These are phyloP conservation scores for Colletotrichum endophyticum DNA, from an alignment of 2,329 filamentous ascomycete genomes.

Conservation along the genomic window DNA sequence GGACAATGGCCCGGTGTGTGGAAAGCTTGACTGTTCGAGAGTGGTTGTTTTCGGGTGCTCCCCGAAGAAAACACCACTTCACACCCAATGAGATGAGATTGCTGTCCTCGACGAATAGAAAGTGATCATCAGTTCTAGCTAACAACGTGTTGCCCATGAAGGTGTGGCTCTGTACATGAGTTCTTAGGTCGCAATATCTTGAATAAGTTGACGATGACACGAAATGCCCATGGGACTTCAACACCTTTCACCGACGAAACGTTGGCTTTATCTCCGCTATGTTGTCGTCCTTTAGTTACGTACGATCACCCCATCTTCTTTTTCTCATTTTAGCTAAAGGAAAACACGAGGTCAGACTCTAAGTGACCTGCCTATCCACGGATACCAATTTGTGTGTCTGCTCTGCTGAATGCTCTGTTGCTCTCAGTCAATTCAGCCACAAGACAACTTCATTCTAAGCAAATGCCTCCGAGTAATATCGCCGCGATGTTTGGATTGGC, in stretches of 20 bases:
- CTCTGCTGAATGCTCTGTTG: background rate
- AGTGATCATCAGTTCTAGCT: accelerated
- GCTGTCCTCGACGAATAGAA: background rate
- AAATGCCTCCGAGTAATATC: background rate
- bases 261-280: no score
- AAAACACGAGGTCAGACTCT: accelerated
- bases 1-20: background rate
- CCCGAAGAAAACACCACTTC: accelerated
- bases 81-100: accelerated
- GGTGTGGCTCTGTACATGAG: background rate
- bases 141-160: background rate
- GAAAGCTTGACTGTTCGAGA: background rate
- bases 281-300: no score
- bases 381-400: background rate
- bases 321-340: background rate
- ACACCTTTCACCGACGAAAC: accelerated
- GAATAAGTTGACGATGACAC: no score
- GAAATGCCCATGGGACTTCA: no score
- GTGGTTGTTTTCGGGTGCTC: accelerated
- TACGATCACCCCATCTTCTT: no score
- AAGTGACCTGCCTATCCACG: accelerated
- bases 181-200: no score
- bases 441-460: background rate
- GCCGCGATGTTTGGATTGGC: background rate
- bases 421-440: accelerated